Percentiles rank a stretch among this genome's conserved stretches.
These are phyloP conservation scores for Balakata baccata DNA, from an alignment of 345 rosid species.

Conservation along the genomic window DNA sequence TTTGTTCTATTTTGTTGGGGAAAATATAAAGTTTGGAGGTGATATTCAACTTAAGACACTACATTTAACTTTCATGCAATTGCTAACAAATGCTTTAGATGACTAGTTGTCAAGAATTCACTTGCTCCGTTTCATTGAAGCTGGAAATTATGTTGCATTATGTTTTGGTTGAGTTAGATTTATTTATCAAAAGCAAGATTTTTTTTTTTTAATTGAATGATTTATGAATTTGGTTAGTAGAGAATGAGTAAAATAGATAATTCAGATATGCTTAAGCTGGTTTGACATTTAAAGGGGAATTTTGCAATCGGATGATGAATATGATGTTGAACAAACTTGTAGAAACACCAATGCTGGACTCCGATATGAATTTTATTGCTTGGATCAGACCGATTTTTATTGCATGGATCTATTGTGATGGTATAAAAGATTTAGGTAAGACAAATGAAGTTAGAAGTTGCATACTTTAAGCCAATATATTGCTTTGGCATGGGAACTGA, in stretches of 20 bases:
- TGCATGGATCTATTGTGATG: neutral
- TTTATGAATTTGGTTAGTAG: neutral
- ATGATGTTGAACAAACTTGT: neutral
- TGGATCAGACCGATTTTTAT: neutral
- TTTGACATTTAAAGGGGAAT: neutral
- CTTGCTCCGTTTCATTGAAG: neutral
- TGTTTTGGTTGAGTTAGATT: neutral
- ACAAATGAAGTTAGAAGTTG: neutral
- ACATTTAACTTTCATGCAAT: neutral
- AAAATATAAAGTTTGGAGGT: no score
- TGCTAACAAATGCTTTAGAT: no score
- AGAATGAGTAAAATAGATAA: neutral
- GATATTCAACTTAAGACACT: no score
- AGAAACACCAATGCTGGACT: neutral
- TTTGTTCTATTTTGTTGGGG: no score
- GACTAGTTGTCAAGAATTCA: neutral
- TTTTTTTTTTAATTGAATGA: neutral
- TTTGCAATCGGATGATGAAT: neutral
- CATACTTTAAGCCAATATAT: neutral
- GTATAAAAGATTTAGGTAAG: neutral
- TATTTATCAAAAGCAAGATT: neutral
- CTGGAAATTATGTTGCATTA: neutral
- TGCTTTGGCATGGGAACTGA: conserved; percentile 5
- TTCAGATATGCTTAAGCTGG: neutral
- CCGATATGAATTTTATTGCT: no score